A percentile compares a stretch with the other conserved stretches of the same genome.
Conservation (phyloP, 2,329 filamentous ascomycete genomes). For the Clarireedia sp. region DNA sequence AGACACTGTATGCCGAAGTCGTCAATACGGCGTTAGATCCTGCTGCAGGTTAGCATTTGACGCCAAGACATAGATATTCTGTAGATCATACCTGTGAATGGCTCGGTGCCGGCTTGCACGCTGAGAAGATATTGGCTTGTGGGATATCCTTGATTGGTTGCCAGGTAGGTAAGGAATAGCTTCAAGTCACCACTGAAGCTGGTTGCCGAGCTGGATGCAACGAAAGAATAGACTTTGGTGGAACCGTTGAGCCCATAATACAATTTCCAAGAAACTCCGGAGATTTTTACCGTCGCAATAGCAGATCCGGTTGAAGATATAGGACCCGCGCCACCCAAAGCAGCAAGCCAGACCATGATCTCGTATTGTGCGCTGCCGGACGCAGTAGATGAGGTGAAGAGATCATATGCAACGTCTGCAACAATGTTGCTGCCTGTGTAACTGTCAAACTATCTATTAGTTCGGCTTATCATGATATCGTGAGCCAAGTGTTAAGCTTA, state of each 20-base stretch:
- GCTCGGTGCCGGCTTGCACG: conserved; percentile 48
- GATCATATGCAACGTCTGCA: conserved; percentile 53
- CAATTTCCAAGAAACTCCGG: conserved; percentile 47
- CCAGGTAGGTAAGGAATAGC: conserved; percentile 50
- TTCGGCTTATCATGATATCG: neutral
- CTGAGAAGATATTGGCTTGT: conserved; percentile 44
- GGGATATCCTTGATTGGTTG: conserved; percentile 38
- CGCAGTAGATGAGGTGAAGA: conserved; percentile 46
- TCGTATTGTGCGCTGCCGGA: conserved; percentile 47
- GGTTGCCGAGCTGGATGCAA: conserved; percentile 38
- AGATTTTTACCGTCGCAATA: conserved; percentile 46
- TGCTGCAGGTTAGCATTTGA: neutral
- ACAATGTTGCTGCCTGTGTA: conserved; percentile 43
- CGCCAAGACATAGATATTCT: no score
- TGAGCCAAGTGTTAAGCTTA: conserved; percentile 18
- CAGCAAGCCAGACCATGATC: conserved; percentile 58
- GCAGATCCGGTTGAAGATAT: conserved; percentile 45
- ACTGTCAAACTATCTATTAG: conserved; percentile 13
- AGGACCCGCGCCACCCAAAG: conserved; percentile 48
- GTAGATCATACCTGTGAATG: conserved; percentile 36
- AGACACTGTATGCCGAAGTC: conserved; percentile 30
- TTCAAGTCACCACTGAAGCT: conserved; percentile 50
- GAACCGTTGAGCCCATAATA: conserved; percentile 52
- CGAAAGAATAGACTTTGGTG: conserved; percentile 55
- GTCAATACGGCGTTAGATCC: conserved; percentile 40